A percentile compares a stretch with the other conserved stretches of the same genome.
These are phyloP conservation scores for Arctostaphylos glauca DNA, from an alignment of 148 eudicot genomes.

Conservation along the genomic window DNA sequence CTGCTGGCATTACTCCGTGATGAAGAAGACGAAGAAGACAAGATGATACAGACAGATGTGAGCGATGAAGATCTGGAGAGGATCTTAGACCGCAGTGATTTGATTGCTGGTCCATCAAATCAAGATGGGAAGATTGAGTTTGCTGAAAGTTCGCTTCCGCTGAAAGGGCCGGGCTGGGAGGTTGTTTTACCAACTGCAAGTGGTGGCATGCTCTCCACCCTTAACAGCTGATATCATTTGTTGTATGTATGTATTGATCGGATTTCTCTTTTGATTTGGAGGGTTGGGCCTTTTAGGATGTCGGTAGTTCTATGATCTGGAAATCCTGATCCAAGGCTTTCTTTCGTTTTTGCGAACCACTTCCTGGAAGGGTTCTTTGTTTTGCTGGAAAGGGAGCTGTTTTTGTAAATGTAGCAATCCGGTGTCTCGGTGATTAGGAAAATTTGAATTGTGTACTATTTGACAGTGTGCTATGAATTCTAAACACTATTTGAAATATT, in stretches of 20 bases:
- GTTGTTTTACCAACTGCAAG: conserved; percentile 72
- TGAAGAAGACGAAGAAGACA: conserved; percentile 74
- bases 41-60: conserved; percentile 77
- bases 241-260: neutral
- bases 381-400: conserved; percentile 12
- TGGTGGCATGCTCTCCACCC: conserved; percentile 85
- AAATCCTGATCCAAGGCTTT: neutral
- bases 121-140: conserved; percentile 27
- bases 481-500: neutral
- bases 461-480: neutral
- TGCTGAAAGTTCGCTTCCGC: conserved; percentile 44
- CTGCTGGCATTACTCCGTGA: conserved; percentile 72
- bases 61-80: conserved; percentile 79
- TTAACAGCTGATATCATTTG: conserved; percentile 42
- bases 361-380: neutral
- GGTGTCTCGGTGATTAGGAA: neutral
- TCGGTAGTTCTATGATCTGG: neutral
- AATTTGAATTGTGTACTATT: neutral
- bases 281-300: neutral
- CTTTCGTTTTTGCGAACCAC: conserved; percentile 10
- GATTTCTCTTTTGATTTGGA: neutral
- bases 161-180: conserved; percentile 98
- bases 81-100: conserved; percentile 76
- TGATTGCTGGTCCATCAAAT: conserved; percentile 33
- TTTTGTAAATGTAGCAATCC: neutral